phyloP scores from a whole-genome alignment of 2,329 filamentous ascomycete genomes.

The Cercospora sp. region DNA sequence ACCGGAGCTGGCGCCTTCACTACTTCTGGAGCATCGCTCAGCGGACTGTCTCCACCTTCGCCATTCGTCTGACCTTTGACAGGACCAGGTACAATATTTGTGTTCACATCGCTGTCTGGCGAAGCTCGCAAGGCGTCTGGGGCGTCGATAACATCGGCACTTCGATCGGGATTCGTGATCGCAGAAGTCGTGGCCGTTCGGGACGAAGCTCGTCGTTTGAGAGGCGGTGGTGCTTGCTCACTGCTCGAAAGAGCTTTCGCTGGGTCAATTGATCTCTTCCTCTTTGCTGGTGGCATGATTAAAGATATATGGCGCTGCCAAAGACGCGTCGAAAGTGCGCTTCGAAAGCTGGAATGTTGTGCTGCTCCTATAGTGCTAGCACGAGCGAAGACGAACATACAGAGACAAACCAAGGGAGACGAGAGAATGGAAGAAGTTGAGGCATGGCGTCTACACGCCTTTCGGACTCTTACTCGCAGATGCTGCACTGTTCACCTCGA shows the following conservation, averaged over 20 bases:
- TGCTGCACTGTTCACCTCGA: conserved; percentile 4
- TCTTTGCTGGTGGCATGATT: conserved; percentile 32
- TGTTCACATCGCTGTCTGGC: conserved; percentile 44
- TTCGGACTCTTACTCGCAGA: neutral
- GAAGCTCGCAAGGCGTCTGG: conserved; percentile 47
- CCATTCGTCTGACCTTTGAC: conserved; percentile 29
- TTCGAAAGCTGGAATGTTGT: neutral
- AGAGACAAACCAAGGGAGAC: neutral
- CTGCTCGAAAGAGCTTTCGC: conserved; percentile 2
- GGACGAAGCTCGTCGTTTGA: conserved; percentile 22
- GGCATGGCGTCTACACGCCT: neutral
- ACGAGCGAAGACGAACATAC: neutral
- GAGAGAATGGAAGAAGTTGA: neutral
- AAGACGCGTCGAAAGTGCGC: neutral
- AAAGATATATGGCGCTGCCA: neutral
- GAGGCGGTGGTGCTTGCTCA: conserved; percentile 12
- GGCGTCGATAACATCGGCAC: conserved; percentile 47
- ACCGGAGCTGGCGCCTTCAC: conserved; percentile 29
- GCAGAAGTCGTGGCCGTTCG: conserved; percentile 21
- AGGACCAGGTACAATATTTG: conserved; percentile 33
- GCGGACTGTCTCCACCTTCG: conserved; percentile 34
- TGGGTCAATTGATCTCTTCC: conserved; percentile 29
- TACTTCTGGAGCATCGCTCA: conserved; percentile 42
- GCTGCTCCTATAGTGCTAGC: neutral
- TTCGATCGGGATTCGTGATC: conserved; percentile 36